Conservation (phyloP, 2,329 filamentous ascomycete genomes). For the Aureobasidium uvarum region DNA sequence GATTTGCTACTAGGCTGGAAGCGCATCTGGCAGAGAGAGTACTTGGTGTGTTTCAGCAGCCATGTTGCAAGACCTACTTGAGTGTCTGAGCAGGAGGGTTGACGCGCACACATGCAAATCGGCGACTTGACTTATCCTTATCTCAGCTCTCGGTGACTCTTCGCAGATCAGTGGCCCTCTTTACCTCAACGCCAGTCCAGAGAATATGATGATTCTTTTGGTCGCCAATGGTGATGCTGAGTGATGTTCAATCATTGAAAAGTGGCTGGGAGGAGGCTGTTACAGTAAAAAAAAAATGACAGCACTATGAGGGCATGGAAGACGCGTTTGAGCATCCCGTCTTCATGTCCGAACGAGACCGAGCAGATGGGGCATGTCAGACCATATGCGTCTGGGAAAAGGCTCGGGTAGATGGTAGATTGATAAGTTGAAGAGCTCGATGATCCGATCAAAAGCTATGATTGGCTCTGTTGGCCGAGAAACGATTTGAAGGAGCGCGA, state of each 20-base stretch:
- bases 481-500: constrained; percentile 9
- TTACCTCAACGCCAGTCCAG: background rate
- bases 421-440: constrained; percentile 9
- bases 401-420: constrained; percentile 24
- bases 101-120: background rate
- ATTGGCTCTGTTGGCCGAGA: constrained; percentile 19
- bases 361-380: background rate
- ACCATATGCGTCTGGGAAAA: background rate
- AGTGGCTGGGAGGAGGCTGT: background rate
- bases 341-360: background rate
- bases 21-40: background rate
- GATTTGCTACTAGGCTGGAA: background rate
- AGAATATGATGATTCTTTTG: too few relatives aligned
- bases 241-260: background rate
- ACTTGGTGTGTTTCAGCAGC: background rate
- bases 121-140: background rate
- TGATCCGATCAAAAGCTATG: constrained; percentile 8
- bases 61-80: background rate
- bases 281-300: background rate
- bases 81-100: background rate
- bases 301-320: background rate
- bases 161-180: background rate
- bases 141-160: background rate
- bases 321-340: background rate
- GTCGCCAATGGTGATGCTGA: background rate